Evolutionary conservation across 495 filamentous ascomycete genomes (phyloP), one percentile per base, ranked within the genome.

Genomic region (Trichoderma gamsii): DNA sequence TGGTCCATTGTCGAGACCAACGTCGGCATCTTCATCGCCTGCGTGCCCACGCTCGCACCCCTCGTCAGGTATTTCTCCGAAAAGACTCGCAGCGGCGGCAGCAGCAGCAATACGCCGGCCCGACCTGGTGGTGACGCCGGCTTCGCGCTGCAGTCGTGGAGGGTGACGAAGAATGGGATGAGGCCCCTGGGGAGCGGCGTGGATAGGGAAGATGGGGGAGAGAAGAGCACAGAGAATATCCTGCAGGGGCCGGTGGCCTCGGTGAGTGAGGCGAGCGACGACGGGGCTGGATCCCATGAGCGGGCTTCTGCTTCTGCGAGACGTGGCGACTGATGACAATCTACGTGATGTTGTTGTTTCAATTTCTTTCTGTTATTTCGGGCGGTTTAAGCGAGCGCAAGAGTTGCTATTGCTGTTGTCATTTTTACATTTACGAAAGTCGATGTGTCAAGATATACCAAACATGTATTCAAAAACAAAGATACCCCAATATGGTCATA

Each of bases 1-100:
- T 86, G 84, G 83, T 85, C 83, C 16, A 69, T 74, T 7, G 74
- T 86, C 5, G 84, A 86, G 67, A 76, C 78, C 69, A 82, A 82
- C 68, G 72, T 87, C 3, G 84, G 83, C 6, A 78, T 84, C 27
- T 79, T 85, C 35, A 74, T 83, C 65, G 73, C 79, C 51, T 83
- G 77, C 69, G 71, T 85, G 16, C 83, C 83, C 41, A 79, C 82
- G 18, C 80, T 84, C 68, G 79, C 81, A 0, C 83, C 84, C 15
- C 73, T 85, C 16, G 77, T 86, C 74, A 80, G 74, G 59, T 74
- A 79, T 65, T 79, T 79, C 64, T 69, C 65, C 61, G 72, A 74
- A 21, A 75, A 76, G 13, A 68, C 71, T 13, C 66, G 63, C 41
- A 70, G 70, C 23, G 52, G 63, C 67, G 46, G 66, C 27, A 67